Conservation (phyloP, 768 basidiomycete genomes). For the Xerocomus brunneocitrinus region DNA sequence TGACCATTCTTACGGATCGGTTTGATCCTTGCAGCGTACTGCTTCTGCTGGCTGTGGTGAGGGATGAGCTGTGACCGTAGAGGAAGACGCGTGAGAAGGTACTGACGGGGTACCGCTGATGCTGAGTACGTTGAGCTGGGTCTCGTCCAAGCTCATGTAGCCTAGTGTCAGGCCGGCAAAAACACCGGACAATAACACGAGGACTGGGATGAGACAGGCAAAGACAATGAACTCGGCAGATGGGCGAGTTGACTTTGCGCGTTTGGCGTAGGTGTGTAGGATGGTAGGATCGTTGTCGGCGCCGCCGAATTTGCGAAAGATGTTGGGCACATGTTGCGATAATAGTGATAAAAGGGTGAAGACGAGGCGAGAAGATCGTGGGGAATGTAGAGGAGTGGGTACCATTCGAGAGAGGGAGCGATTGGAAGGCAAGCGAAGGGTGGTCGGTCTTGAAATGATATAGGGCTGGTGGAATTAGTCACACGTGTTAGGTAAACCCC, state of each 20-base stretch:
- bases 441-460: not conserved
- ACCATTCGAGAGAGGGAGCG: constrained; percentile 34
- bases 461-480: not conserved
- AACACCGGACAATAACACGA: constrained; percentile 77
- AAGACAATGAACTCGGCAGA: constrained; percentile 36
- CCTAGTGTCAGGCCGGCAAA: constrained; percentile 92
- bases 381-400: constrained; percentile 30
- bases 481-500: not conserved
- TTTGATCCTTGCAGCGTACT: constrained; percentile 79
- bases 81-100: not conserved
- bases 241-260: constrained; percentile 19
- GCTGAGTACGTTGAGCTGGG: constrained; percentile 82
- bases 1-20: constrained; percentile 84
- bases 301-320: constrained; percentile 27
- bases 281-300: constrained; percentile 8
- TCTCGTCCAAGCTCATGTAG: constrained; percentile 91
- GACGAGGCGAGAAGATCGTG: constrained; percentile 42
- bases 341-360: constrained; percentile 41
- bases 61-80: not conserved
- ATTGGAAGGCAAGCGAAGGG: not conserved
- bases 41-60: constrained; percentile 62
- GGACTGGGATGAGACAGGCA: constrained; percentile 69
- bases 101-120: constrained; percentile 80
- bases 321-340: constrained; percentile 41
- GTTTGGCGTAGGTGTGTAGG: constrained; percentile 29